Base-by-base conservation (phyloP, 2,329 filamentous ascomycete genomes). In the Diaporthe batatas region DNA sequence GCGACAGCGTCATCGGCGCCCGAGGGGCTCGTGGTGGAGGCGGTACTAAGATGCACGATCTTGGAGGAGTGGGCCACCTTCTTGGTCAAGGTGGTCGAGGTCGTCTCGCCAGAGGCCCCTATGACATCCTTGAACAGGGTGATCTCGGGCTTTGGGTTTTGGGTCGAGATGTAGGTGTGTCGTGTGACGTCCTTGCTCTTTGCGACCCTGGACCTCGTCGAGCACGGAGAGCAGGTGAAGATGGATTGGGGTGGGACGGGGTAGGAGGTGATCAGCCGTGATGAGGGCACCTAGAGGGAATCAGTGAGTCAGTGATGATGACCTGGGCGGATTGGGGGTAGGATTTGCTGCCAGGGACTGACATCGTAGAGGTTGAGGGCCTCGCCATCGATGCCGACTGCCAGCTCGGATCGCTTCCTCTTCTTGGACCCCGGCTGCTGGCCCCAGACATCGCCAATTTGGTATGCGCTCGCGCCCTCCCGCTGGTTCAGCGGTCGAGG, bases 321-420 rank as follows among this genome's bases (percentile, higher is more conserved):
- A 12, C 29, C 5, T 29, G 29, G 18, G n/a, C n/a, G 34, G 23
- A 10, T 6, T 59, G 8, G 29, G 54, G 69, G 62, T 79, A 29
- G 18, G 32, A 18, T 16, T 44, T 12, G 47, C 44, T 39, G 39
- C 23, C 23, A 36, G 25, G 12, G 3, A 73, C 88, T 77, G 77
- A 91, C 89, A 85, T 92, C 89, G 77, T 92, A 92, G 54, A 92
- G 86, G 76, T 91, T 92, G 3, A 91, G 84, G 5, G 89, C 88
- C 78, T 92, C 90, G 74, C 91, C 91, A 79, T 92, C 89, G 77
- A 83, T 87, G 25, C 90, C 91, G 36, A 92, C 88, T 12, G 86
- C 88, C 62, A 92, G 79, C 78, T 92, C 91, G 12, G 90, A 85
- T 77, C 91, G 87, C 82, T 91, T 91, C 77, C 88, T 86, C 82